Evolutionary conservation across 805 yeast genomes (phyloP), one percentile per base, ranked within the genome.

Genomic region (Yarrowia sp.): DNA sequence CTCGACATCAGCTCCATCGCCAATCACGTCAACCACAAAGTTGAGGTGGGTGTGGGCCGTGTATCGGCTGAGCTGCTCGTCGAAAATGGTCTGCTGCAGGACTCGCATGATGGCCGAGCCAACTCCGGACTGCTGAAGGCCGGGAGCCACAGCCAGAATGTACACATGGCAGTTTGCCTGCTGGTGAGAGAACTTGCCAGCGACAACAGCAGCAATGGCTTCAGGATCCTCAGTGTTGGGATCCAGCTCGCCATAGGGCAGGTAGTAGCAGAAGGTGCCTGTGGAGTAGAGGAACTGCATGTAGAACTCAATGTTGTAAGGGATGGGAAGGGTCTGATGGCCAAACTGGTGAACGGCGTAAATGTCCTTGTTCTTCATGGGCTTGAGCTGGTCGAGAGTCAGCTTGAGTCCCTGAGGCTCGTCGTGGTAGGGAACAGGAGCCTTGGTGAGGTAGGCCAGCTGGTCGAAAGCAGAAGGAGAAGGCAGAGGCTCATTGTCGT

Each of bases 81-180:
- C 64, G 35, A 43, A 43, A 22, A 58, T 58, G 50, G 50, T 58
- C 64, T 58, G 41, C 51, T 58, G 64, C 32, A 58, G 43, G 22
- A 58, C 51, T 13, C 43, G 64, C 64, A 58, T 58, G 51, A 58
- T 58, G 22, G 64, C 64, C 15, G 64, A 58, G 15, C 64, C 64
- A 17, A 58, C 64, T 17, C 64, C 64, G 50, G 64, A 43, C 51
- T 58, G 64, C 43, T 58, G 50, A 22, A 58, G 64, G n/a, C 64
- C 64, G 15, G 64, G 64, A 43, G 64, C 64, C 9, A 58, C 51
- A n/a, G 64, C 64, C 51, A 58, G 51, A 58, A 58, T 58, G 64
- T 58, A 58, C 33, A 58, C 64, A 36, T 58, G 64, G 43, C 64
- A 58, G 64, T 58, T 58, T 10, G 64, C 64, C 64, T 58, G 50